Conservation (phyloP, 2,329 filamentous ascomycete genomes). For the Venturia nashicola region DNA sequence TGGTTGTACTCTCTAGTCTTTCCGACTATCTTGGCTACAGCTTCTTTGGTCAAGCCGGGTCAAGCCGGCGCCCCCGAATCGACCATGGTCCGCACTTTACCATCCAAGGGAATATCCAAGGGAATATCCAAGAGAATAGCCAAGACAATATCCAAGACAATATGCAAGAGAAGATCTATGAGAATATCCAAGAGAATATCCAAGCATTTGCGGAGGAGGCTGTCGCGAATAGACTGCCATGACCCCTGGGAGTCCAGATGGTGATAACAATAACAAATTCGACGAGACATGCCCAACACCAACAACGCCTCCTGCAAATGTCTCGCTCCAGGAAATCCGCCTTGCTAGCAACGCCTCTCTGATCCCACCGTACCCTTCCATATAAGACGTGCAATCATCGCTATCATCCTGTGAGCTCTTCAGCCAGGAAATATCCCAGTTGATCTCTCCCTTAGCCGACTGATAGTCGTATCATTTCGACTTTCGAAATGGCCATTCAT, state of each 20-base stretch:
- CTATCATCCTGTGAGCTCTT: neutral
- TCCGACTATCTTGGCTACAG: neutral
- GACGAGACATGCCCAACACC: neutral
- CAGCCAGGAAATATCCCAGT: neutral
- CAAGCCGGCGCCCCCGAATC: neutral
- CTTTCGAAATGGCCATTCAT: neutral
- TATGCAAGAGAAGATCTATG: no score
- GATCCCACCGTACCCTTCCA: neutral
- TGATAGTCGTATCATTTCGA: neutral
- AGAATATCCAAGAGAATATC: neutral
- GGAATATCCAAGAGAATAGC: neutral
- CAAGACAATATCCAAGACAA: no score
- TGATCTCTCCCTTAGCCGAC: neutral
- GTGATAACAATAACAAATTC: neutral
- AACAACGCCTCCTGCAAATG: neutral
- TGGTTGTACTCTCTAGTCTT: no score
- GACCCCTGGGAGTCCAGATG: neutral
- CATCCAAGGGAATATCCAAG: neutral
- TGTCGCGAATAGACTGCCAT: neutral
- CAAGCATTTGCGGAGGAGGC: conserved; percentile 1
- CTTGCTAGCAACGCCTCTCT: neutral
- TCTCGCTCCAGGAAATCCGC: neutral
- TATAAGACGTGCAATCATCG: neutral
- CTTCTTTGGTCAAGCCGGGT: neutral
- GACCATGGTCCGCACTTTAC: neutral